These are phyloP conservation scores for Alternaria brassicae DNA, from an alignment of 2,329 filamentous ascomycete species.

Conservation along the genomic window DNA sequence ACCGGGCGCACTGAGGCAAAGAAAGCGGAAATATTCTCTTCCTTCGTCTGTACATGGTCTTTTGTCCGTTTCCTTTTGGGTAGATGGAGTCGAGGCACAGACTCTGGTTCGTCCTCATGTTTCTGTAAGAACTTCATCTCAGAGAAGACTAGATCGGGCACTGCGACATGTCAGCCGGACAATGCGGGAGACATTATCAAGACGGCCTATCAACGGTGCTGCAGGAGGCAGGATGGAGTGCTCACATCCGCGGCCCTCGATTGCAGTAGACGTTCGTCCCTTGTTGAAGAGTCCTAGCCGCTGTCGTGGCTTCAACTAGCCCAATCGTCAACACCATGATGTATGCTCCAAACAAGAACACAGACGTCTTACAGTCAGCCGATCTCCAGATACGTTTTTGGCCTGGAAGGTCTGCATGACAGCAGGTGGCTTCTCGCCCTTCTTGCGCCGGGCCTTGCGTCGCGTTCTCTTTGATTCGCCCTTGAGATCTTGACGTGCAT, in stretches of 20 bases:
- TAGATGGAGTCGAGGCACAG: conserved; percentile 29
- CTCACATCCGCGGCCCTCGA: conserved; percentile 54
- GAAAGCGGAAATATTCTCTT: conserved; percentile 56
- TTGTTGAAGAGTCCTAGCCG: conserved; percentile 58
- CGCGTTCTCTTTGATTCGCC: conserved; percentile 43
- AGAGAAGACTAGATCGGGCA: conserved; percentile 61
- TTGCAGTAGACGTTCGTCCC: conserved; percentile 56
- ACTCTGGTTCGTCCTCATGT: conserved; percentile 37
- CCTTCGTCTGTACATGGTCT: conserved; percentile 39
- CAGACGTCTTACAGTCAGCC: conserved; percentile 54
- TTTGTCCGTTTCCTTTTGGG: conserved; percentile 43
- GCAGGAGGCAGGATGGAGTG: conserved; percentile 12
- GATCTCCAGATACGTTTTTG: conserved; percentile 54
- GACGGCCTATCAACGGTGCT: background rate
- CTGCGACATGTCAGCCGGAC: conserved; percentile 44
- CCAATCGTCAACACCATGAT: conserved; percentile 34
- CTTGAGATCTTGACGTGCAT: conserved; percentile 24
- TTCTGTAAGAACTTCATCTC: conserved; percentile 59
- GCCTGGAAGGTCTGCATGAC: conserved; percentile 55
- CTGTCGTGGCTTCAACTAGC: conserved; percentile 53
- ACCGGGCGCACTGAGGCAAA: conserved; percentile 47
- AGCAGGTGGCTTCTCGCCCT: conserved; percentile 44
- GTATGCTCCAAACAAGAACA: conserved; percentile 9
- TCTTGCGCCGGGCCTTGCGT: conserved; percentile 48
- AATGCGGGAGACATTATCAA: conserved; percentile 5